phyloP scores from a whole-genome alignment of 495 filamentous ascomycete species.

The Xylaria acuta region DNA sequence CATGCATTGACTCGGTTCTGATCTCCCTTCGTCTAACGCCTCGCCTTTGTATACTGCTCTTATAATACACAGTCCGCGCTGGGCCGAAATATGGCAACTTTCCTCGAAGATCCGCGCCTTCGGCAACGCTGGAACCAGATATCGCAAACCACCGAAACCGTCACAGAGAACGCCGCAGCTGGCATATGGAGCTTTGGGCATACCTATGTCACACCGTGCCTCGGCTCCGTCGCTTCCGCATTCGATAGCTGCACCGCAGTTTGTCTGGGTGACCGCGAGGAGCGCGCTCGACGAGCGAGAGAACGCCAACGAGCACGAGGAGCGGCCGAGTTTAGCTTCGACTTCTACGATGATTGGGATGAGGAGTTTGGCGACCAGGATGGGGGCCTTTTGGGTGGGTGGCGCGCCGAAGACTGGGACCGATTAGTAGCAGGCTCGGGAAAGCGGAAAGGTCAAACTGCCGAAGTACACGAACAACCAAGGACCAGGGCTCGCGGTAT shows the following conservation, averaged over 20 bases:
- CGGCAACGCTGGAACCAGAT: slow-evolving; percentile 93
- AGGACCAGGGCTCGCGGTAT: slow-evolving; percentile 73
- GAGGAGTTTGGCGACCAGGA: slow-evolving; percentile 68
- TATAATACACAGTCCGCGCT: neutral
- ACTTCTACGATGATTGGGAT: slow-evolving; percentile 99
- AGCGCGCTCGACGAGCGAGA: slow-evolving; percentile 70
- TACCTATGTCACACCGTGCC: slow-evolving; percentile 81
- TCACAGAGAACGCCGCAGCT: slow-evolving; percentile 88
- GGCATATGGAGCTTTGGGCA: slow-evolving; percentile 88
- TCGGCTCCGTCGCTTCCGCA: slow-evolving; percentile 68
- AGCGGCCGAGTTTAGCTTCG: slow-evolving; percentile 82
- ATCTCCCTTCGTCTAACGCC: neutral
- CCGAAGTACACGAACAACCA: slow-evolving; percentile 66
- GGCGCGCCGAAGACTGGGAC: slow-evolving; percentile 87
- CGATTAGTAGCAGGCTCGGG: slow-evolving; percentile 81
- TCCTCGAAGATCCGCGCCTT: slow-evolving; percentile 87
- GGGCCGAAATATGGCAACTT: slow-evolving; percentile 49
- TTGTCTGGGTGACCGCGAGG: slow-evolving; percentile 77
- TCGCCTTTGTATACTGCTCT: neutral
- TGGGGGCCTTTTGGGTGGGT: slow-evolving; percentile 68
- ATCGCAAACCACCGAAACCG: slow-evolving; percentile 88
- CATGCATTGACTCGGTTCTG: neutral
- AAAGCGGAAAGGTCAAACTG: slow-evolving; percentile 48
- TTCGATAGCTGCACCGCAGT: slow-evolving; percentile 72
- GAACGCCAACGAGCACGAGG: slow-evolving; percentile 63